Percentiles rank a stretch among this genome's conserved stretches.
phyloP scores from a whole-genome alignment of 2,329 filamentous ascomycete species.

The Colletotrichum coccodes region DNA sequence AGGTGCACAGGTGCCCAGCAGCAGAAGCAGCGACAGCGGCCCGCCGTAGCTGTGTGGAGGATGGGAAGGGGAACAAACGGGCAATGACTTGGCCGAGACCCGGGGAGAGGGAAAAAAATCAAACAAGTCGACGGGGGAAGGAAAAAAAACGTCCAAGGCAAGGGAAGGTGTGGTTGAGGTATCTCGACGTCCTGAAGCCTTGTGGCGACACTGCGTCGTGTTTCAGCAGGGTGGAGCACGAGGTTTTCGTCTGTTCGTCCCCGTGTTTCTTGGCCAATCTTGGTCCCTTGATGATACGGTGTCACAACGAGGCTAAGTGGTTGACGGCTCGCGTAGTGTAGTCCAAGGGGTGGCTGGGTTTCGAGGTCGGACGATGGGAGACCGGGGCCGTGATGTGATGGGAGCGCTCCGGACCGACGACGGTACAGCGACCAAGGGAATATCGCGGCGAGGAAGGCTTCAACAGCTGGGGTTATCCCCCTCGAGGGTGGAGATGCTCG shows the following conservation, averaged over 20 bases:
- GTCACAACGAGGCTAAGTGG: neutral
- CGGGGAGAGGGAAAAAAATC: neutral
- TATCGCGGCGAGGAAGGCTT: neutral
- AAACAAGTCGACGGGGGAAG: neutral
- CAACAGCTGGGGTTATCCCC: slow-evolving; percentile 1
- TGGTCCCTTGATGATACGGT: neutral
- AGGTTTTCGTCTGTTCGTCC: slow-evolving; percentile 8
- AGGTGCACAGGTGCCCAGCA: neutral
- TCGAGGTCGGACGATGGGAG: slow-evolving; percentile 19
- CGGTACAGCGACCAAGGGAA: neutral
- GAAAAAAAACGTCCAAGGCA: neutral
- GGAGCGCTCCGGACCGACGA: neutral
- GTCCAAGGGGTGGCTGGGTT: neutral
- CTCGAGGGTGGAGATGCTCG: slow-evolving; percentile 13
- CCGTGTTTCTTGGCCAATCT: neutral
- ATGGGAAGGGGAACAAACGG: neutral
- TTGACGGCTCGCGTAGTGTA: neutral
- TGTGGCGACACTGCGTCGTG: slow-evolving; percentile 33
- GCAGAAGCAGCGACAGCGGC: neutral
- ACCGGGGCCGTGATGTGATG: neutral
- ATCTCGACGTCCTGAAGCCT: neutral
- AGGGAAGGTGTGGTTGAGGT: slow-evolving; percentile 2
- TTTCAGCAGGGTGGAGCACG: slow-evolving; percentile 27
- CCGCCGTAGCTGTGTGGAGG: neutral
- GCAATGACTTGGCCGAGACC: neutral